A percentile compares a stretch with the other conserved stretches of the same genome.
Evolutionary conservation across 2,329 filamentous ascomycete species (phyloP).

Genomic region (Tetracladium maxilliforme): DNA sequence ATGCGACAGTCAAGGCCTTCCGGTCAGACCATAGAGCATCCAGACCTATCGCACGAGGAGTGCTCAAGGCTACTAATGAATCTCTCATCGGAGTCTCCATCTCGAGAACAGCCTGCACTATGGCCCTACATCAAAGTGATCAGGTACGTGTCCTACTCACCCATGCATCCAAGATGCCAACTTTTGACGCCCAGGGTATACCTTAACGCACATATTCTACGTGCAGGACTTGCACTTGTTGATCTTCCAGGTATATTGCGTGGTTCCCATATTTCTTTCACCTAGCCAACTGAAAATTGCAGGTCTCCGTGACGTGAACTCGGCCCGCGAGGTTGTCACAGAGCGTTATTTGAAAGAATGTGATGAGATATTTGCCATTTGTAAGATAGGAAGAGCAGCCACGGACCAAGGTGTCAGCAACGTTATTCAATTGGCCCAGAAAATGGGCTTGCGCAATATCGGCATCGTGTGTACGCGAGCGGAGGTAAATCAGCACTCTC

Average conservation of each 20-base stretch:
- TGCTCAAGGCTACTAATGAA: conserved; percentile 18
- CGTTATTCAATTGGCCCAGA: conserved; percentile 23
- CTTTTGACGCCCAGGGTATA: conserved; percentile 21
- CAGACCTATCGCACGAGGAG: too few species aligned
- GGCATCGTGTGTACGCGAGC: too few species aligned
- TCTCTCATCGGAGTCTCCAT: conserved; percentile 20
- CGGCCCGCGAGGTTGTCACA: conserved; percentile 24
- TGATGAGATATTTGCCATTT: conserved; percentile 30
- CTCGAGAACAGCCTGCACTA: conserved; percentile 7
- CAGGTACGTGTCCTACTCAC: conserved; percentile 15
- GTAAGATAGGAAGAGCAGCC: conserved; percentile 22
- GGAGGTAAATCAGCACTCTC: too few species aligned
- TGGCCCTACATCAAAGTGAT: conserved; percentile 31
- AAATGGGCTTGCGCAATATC: conserved; percentile 21
- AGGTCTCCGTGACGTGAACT: conserved; percentile 31
- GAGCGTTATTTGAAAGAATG: conserved; percentile 28
- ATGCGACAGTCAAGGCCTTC: too few species aligned
- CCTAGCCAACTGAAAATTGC: background rate
- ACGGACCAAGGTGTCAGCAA: conserved; percentile 23
- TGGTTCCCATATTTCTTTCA: background rate
- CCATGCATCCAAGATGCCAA: background rate
- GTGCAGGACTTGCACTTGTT: conserved; percentile 29
- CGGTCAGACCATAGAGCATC: too few species aligned
- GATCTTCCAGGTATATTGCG: conserved; percentile 27
- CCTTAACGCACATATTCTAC: conserved; percentile 27